These are phyloP conservation scores for Triticum turgidum DNA, from an alignment of 176 grass and related monocot species.

Conservation along the genomic window DNA sequence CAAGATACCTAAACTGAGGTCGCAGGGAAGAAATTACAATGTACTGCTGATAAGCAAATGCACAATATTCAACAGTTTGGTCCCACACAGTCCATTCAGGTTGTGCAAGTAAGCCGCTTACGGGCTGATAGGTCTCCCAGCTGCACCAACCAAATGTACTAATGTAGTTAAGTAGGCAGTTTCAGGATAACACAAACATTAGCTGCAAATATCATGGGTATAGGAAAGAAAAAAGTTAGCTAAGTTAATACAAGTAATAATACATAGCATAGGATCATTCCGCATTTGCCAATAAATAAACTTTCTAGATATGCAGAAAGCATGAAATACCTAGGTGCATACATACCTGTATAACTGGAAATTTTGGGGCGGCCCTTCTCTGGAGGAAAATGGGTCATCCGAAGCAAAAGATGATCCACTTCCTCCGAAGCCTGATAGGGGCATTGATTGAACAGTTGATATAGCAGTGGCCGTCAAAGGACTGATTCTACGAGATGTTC, in stretches of 20 bases:
- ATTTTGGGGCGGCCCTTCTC: constrained; percentile 83
- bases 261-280: neutral
- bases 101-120: constrained; percentile 84
- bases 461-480: constrained; percentile 85
- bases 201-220: constrained; percentile 11
- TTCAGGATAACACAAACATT: constrained; percentile 16
- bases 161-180: constrained; percentile 21
- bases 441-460: constrained; percentile 94
- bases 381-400: constrained; percentile 83
- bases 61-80: constrained; percentile 97
- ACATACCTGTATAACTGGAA: constrained; percentile 96
- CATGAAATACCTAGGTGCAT: constrained; percentile 31
- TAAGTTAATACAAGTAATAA: neutral
- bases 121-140: constrained; percentile 97
- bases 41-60: constrained; percentile 96
- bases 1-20: constrained; percentile 93
- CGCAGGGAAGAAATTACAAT: constrained; percentile 96
- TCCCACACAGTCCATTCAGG: constrained; percentile 98
- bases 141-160: constrained; percentile 53
- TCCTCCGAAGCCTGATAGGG: constrained; percentile 84
- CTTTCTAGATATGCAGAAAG: neutral
- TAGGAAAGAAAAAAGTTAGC: neutral
- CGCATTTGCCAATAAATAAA: constrained; percentile 13
- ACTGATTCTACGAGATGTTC: constrained; percentile 89
- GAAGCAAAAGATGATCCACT: constrained; percentile 74